Conservation (phyloP, 2,329 filamentous ascomycete species). For the Nemania sp. region DNA sequence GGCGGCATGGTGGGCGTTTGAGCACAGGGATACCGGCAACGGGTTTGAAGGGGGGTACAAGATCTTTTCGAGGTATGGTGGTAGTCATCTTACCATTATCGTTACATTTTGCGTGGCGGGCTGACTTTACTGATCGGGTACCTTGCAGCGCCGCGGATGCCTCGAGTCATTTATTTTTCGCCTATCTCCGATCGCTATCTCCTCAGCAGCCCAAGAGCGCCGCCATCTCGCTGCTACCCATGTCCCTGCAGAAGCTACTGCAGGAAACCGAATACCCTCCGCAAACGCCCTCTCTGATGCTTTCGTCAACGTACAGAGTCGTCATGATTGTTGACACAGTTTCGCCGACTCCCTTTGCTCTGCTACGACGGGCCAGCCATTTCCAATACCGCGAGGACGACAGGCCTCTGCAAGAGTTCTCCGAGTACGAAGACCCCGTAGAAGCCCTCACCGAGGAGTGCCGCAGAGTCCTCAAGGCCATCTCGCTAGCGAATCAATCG, state of each 20-base stretch:
- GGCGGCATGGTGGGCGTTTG: constrained; percentile 99
- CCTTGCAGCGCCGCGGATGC: constrained; percentile 84
- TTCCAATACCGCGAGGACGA: constrained; percentile 96
- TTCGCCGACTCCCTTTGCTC: constrained; percentile 91
- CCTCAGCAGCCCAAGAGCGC: constrained; percentile 78
- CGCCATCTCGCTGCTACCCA: constrained; percentile 86
- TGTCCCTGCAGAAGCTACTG: constrained; percentile 89
- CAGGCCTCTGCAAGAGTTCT: constrained; percentile 83
- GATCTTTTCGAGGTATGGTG: constrained; percentile 81
- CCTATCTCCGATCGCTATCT: constrained; percentile 89
- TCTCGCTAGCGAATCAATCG: constrained; percentile 90
- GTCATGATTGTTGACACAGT: constrained; percentile 97
- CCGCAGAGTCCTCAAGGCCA: constrained; percentile 86
- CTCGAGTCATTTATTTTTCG: constrained; percentile 97
- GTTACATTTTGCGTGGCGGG: constrained; percentile 6
- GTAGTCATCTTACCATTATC: constrained; percentile 26
- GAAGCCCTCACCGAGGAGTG: constrained; percentile 93
- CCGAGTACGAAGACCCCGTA: constrained; percentile 89
- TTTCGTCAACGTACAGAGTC: constrained; percentile 85
- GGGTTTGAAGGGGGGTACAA: constrained; percentile 97
- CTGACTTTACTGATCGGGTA: constrained; percentile 48
- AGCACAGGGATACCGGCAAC: constrained; percentile 85
- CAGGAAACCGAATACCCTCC: constrained; percentile 96
- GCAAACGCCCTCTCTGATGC: constrained; percentile 78
- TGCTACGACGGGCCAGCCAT: constrained; percentile 90